Evolutionary conservation across 331 rosid species (phyloP).

Genomic region (Quercus phellos): DNA sequence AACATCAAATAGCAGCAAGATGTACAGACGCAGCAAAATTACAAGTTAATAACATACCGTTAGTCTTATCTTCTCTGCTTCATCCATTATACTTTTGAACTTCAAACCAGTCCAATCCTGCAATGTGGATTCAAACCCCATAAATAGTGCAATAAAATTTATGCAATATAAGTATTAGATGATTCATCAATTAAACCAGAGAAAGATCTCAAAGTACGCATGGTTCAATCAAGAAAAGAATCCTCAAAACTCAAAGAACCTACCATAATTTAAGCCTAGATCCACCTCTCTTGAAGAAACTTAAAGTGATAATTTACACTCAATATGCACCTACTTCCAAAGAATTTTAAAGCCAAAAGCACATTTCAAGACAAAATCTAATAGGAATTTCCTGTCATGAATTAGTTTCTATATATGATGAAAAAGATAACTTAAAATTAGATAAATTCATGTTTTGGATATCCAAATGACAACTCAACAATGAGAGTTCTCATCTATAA

Average conservation of each 20-base stretch:
- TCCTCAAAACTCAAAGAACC: background rate
- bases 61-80: constrained; percentile 78
- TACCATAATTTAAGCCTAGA: background rate
- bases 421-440: too few relatives aligned
- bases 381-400: too few relatives aligned
- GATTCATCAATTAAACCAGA: background rate
- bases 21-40: background rate
- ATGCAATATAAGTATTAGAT: background rate
- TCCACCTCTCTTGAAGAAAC: too few relatives aligned
- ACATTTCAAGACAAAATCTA: too few relatives aligned
- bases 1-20: background rate
- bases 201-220: background rate
- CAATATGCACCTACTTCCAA: too few relatives aligned
- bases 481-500: background rate
- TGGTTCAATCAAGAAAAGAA: background rate
- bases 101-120: constrained; percentile 97
- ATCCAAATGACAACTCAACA: background rate
- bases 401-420: too few relatives aligned
- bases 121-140: constrained; percentile 12
- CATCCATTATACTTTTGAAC: constrained; percentile 81
- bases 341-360: too few relatives aligned
- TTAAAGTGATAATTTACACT: too few relatives aligned
- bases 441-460: background rate
- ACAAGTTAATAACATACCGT: constrained; percentile 52
- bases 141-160: background rate